These are phyloP conservation scores for Solanum neorickii DNA, from an alignment of 257 asterid species.

Conservation along the genomic window DNA sequence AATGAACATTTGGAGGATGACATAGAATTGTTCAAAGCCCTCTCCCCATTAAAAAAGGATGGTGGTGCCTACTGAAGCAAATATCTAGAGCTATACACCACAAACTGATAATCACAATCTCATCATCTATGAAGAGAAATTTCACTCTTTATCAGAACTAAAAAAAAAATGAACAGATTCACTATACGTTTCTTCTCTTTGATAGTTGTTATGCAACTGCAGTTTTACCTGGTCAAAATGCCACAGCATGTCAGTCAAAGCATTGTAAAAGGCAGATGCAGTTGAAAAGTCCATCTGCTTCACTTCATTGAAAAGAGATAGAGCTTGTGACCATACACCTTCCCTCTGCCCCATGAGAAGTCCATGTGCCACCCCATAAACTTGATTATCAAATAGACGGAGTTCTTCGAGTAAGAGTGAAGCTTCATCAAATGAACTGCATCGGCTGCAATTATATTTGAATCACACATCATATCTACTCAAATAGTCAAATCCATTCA, in stretches of 20 bases:
- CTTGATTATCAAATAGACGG: constrained; percentile 67
- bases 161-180: too few species aligned
- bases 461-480: background rate
- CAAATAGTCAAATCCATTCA: background rate
- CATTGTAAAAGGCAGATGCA: constrained; percentile 91
- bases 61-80: background rate
- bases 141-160: background rate
- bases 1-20: background rate
- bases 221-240: constrained; percentile 83
- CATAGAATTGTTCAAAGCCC: background rate
- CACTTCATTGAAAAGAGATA: constrained; percentile 74
- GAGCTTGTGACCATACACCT: constrained; percentile 67
- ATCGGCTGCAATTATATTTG: constrained; percentile 51
- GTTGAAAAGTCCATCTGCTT: constrained; percentile 86
- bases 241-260: constrained; percentile 92
- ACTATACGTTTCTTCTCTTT: background rate
- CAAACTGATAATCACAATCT: background rate
- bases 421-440: constrained; percentile 85
- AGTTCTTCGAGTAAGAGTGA: constrained; percentile 80
- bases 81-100: background rate
- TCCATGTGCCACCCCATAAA: constrained; percentile 93
- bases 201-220: background rate
- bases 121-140: background rate
- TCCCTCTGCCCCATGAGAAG: constrained; percentile 73
- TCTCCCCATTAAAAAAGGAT: background rate